A percentile compares a stretch with the other conserved stretches of the same genome.
phyloP scores from a whole-genome alignment of 441 rosid species.

The Brassica balearica region DNA sequence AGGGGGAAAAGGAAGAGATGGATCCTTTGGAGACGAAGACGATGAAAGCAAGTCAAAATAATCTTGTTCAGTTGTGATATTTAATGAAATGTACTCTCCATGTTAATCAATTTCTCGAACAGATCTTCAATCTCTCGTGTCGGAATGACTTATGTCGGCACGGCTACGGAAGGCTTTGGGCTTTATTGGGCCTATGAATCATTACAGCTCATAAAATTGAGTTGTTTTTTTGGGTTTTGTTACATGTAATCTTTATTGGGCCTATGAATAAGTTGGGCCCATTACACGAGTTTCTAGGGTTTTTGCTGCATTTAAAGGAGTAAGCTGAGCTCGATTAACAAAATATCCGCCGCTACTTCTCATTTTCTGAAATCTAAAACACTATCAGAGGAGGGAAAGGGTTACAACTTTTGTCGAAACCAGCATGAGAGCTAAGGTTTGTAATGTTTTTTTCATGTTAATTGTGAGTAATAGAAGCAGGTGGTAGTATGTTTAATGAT shows the following conservation, averaged over 20 bases:
- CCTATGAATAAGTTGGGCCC: conserved; percentile 20
- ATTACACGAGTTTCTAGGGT: conserved; percentile 29
- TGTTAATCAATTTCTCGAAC: conserved; percentile 16
- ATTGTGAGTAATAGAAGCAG: neutral
- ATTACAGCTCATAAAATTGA: neutral
- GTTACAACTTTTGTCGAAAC: neutral
- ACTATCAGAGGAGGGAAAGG: neutral
- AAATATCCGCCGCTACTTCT: conserved; percentile 32
- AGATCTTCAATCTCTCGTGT: conserved; percentile 7
- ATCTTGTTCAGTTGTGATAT: neutral
- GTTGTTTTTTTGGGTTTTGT: neutral
- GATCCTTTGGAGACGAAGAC: conserved; percentile 4
- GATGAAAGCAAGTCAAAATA: conserved; percentile 20
- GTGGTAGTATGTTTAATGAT: neutral
- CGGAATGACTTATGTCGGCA: neutral
- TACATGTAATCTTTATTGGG: conserved; percentile 6
- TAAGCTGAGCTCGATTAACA: neutral
- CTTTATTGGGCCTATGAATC: conserved; percentile 20
- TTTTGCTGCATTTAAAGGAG: conserved; percentile 30
- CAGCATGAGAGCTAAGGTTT: conserved; percentile 82
- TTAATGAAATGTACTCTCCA: conserved; percentile 19
- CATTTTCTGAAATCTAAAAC: neutral
- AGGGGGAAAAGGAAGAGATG: neutral
- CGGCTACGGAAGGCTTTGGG: neutral
- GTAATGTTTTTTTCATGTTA: neutral